These are phyloP conservation scores for Wallemia hederae DNA, from an alignment of 1,284 basidiomycete species.

Conservation along the genomic window DNA sequence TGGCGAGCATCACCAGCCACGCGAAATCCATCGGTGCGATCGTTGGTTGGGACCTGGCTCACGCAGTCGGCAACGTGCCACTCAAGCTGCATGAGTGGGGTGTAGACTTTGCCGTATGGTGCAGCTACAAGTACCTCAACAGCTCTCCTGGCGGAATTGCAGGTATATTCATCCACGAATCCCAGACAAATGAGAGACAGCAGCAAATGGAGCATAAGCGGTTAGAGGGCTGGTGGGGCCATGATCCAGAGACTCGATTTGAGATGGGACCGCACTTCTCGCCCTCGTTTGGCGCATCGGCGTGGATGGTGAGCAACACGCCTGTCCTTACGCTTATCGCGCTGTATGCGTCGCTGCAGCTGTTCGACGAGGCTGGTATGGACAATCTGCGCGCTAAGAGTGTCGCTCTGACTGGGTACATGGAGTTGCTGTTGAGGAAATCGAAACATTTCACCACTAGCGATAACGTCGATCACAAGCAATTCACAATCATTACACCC, in stretches of 20 bases:
- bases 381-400: constrained; percentile 35
- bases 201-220: constrained; percentile 14
- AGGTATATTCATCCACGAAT: constrained; percentile 20
- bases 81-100: constrained; percentile 70
- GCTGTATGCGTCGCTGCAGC: constrained; percentile 45
- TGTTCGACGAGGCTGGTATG: constrained; percentile 51
- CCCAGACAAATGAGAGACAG: constrained; percentile 7
- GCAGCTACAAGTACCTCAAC: constrained; percentile 86
- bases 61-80: constrained; percentile 79
- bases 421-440: constrained; percentile 32
- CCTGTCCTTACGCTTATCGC: constrained; percentile 47
- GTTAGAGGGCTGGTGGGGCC: constrained; percentile 93
- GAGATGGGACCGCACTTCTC: constrained; percentile 59
- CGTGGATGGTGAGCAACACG: constrained; percentile 87
- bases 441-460: constrained; percentile 29
- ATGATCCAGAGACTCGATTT: constrained; percentile 61
- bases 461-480: constrained; percentile 17
- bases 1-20: constrained; percentile 48
- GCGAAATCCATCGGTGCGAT: constrained; percentile 26
- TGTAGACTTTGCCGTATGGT: constrained; percentile 24
- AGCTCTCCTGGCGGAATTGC: constrained; percentile 83
- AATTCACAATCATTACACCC: constrained; percentile 73
- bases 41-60: constrained; percentile 86
- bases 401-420: constrained; percentile 32
- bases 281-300: constrained; percentile 64